Base-by-base conservation (phyloP, 768 basidiomycete genomes). In the Lactarius tabidus region DNA sequence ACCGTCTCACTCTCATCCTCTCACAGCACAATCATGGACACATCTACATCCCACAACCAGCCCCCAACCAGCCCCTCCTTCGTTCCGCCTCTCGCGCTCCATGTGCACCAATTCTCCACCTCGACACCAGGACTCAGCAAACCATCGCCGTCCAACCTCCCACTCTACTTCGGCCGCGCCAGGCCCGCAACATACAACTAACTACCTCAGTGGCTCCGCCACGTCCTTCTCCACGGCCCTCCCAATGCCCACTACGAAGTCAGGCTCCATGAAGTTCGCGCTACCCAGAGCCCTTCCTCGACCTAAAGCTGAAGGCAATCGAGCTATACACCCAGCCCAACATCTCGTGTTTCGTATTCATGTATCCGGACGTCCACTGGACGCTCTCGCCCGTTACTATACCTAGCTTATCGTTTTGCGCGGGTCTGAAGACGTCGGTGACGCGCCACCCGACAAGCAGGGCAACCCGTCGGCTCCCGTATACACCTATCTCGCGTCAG, bases 321-420 rank as follows among this genome's bases (percentile, higher is more conserved):
- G 78, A 86, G 65, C 88, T 88, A 0, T 97, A 96, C 82, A 98
- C 97, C 84, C 90, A 98, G n/a, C n/a, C n/a, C 83, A 97, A 98
- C 78, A 90, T 93, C 17, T 80, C 91, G 36, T 85, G 90, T 70
- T 94, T 90, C 74, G 78, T 86, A 54, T 94, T 96, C 73, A 87
- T 86, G 70, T 81, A 96, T 26, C 91, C 91, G 58, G 84, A 90
- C 52, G 84, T 87, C 68, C 83, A 90, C 57, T 87, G 89, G 0
- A 87, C 92, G 8, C 82, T 91, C 41, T 82, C 95, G 15, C 90
- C 90, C 4, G 80, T 94, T 60, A 82, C 93, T 15, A n/a, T n/a
- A n/a, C n/a, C n/a, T 91, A 90, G 0, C 90, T 87, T 67, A 79
- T 98, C 18, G 73, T 93, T 60, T 84, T 95, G 70, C 89, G 86